Evolutionary conservation across 352 stramenopile species (phyloP), one percentile per base, ranked within the genome.

Genomic region (Thraustotheca clavata): DNA sequence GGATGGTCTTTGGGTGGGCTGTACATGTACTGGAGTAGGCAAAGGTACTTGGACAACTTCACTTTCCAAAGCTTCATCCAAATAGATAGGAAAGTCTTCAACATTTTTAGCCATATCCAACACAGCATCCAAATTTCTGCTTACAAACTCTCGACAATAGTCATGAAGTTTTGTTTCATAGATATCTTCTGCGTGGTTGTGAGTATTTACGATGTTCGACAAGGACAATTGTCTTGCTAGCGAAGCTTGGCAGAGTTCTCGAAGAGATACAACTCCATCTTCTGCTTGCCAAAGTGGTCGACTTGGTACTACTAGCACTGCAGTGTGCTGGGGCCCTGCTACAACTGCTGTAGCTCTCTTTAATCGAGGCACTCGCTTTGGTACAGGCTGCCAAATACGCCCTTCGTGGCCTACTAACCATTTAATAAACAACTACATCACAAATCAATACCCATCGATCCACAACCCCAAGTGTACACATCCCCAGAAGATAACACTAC

Each of bases 381-480:
- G 83, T 48, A 71, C 81, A 8, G 79, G 80, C 47, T 90, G 83
- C 81, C 81, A 92, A 47, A 87, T 90, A 0, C 75, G 77, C 31
- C 74, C 69, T 14, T 79, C 83, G 57, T 92, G 83, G 0, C 83
- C 83, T 20, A 92, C 63, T 18, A 24, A 9, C 6, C 3, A 9
- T 16, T 43, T 16, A 43, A 18, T 16, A 43, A 18, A 43, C 38
- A 18, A 43, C 38, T 43, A 43, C 16, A 18, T 43, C 38, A 43
- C 16, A 24, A 89, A 75, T 52, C 31, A 61, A 55, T 54, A 63
- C 82, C 83, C 55, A 90, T 77, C 18, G 78, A 67, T 16, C 79
- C 83, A 40, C 76, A 85, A 2, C 79, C 83, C 83, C 83, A 92
- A 4, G 83, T 89, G 24, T 91, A 73, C 16, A 93, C 70, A 67